Conservation (phyloP, 768 basidiomycete species). For the Hydnomerulius pinastri region DNA sequence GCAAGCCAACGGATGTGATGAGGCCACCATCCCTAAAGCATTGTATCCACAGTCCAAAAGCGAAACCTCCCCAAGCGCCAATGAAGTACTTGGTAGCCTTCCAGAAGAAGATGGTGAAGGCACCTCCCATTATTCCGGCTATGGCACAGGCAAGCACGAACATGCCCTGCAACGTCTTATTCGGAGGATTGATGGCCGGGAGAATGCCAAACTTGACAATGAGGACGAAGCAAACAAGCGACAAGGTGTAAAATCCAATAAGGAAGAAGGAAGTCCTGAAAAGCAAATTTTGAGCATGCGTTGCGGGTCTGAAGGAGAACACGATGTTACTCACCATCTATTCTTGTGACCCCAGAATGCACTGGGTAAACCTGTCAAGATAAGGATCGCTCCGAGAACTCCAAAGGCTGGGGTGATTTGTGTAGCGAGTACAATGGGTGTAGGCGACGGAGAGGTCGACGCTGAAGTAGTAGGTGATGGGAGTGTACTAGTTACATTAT, state of each 20-base stretch:
- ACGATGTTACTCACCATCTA: slow-evolving; percentile 66
- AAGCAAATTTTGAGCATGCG: slow-evolving; percentile 10
- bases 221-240: slow-evolving; percentile 84
- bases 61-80: slow-evolving; percentile 69
- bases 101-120: slow-evolving; percentile 89
- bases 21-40: slow-evolving; percentile 82
- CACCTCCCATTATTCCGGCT: slow-evolving; percentile 83
- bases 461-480: slow-evolving; percentile 51
- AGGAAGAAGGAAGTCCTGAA: slow-evolving; percentile 91
- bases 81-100: slow-evolving; percentile 81
- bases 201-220: slow-evolving; percentile 88
- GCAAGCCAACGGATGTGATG: slow-evolving; percentile 71
- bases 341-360: slow-evolving; percentile 96
- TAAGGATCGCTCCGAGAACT: slow-evolving; percentile 84
- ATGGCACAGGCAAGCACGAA: slow-evolving; percentile 83
- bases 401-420: slow-evolving; percentile 86
- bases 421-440: slow-evolving; percentile 51
- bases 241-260: slow-evolving; percentile 86
- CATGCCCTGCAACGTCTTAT: slow-evolving; percentile 77
- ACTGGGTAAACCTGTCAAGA: slow-evolving; percentile 86
- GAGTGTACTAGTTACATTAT: slow-evolving; percentile 62
- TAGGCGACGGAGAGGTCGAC: slow-evolving; percentile 36
- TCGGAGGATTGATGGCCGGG: slow-evolving; percentile 81
- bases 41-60: slow-evolving; percentile 85
- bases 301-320: not conserved